Conservation (phyloP, 331 rosid genomes). For the Erythrophleum ivorense region DNA sequence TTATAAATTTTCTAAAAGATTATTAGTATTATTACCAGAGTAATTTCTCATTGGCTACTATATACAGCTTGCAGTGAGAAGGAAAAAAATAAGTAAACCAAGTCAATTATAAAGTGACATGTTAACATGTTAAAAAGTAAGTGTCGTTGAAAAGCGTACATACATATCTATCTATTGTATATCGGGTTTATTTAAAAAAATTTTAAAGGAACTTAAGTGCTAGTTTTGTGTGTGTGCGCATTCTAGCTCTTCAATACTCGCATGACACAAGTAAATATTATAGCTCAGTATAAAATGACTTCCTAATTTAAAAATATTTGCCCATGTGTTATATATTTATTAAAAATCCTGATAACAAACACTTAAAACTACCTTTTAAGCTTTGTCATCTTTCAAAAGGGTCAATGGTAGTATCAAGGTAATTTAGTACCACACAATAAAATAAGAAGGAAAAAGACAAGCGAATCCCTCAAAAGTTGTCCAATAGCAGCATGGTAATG, state of each 20-base stretch:
- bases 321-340: background rate
- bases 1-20: background rate
- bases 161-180: too few relatives aligned
- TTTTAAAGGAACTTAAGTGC: too few relatives aligned
- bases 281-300: background rate
- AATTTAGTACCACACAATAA: constrained; percentile 33
- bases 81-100: background rate
- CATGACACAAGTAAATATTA: background rate
- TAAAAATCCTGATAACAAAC: background rate
- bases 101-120: background rate
- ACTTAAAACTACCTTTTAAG: background rate
- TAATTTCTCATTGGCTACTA: background rate
- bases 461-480: constrained; percentile 54
- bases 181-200: too few relatives aligned
- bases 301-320: background rate
- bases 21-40: background rate
- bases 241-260: background rate
- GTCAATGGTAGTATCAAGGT: constrained; percentile 24
- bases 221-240: too few relatives aligned
- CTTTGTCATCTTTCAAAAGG: background rate
- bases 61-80: background rate
- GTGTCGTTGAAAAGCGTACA: too few relatives aligned
- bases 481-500: constrained; percentile 52
- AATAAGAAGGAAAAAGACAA: constrained; percentile 40
- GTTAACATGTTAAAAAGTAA: background rate